phyloP scores from a whole-genome alignment of 2,329 filamentous ascomycete species.

The Aspergillus quadricinctus region DNA sequence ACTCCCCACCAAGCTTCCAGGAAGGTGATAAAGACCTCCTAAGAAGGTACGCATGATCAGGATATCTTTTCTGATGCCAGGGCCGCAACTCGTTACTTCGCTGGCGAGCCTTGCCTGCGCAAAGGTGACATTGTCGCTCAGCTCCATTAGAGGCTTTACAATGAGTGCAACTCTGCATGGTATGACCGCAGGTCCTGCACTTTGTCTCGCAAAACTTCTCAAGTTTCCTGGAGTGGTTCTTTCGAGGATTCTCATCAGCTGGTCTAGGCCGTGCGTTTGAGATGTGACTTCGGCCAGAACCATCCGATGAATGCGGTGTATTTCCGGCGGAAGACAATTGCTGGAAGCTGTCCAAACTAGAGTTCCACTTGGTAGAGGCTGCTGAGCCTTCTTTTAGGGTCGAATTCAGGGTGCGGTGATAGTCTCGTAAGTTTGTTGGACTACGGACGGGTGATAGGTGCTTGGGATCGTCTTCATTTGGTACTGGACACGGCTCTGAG shows the following conservation, averaged over 20 bases:
- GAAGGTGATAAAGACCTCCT: background rate
- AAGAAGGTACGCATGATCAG: background rate
- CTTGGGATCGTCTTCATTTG: background rate
- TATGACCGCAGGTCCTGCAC: slow-evolving; percentile 3
- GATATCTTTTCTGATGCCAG: background rate
- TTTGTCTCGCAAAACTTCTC: background rate
- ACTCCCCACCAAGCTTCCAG: background rate
- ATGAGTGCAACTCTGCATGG: slow-evolving; percentile 1
- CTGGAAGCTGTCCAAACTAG: background rate
- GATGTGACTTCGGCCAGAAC: background rate
- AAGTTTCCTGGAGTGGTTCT: background rate
- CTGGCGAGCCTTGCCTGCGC: background rate
- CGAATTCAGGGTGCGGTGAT: background rate
- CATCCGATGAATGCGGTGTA: background rate
- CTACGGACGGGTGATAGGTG: background rate
- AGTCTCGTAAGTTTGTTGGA: background rate
- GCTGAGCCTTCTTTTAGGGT: background rate
- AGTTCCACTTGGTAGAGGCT: background rate
- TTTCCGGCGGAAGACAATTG: background rate
- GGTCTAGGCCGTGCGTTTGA: background rate
- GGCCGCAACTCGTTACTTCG: background rate
- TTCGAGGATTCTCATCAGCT: background rate
- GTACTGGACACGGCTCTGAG: background rate
- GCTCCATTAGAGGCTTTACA: background rate
- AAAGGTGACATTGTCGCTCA: slow-evolving; percentile 2